A percentile compares a stretch with the other conserved stretches of the same genome.
These are phyloP conservation scores for Ustilago crameri DNA, from an alignment of 1,284 basidiomycete genomes.

Conservation along the genomic window DNA sequence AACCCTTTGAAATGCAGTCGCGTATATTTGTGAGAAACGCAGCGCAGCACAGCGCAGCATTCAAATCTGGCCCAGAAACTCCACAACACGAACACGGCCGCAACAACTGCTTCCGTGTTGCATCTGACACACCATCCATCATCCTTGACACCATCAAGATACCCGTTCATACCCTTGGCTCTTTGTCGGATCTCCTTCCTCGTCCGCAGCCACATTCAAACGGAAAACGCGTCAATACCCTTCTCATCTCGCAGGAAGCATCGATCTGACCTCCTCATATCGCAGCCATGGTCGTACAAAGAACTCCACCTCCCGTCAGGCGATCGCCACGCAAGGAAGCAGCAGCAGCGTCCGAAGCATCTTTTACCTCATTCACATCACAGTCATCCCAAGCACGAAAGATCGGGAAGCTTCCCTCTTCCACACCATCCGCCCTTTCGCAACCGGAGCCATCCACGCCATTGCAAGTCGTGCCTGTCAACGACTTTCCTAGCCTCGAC, in stretches of 20 bases:
- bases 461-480: constrained; percentile 9
- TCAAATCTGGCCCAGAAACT: no score
- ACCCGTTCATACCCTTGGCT: constrained; percentile 18
- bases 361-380: constrained; percentile 12
- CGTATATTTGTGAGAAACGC: neutral
- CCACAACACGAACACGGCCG: neutral
- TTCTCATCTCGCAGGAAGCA: neutral
- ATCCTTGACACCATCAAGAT: neutral
- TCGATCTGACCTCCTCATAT: neutral
- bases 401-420: constrained; percentile 15
- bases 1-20: neutral
- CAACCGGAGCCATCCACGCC: constrained; percentile 27
- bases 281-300: constrained; percentile 33
- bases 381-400: constrained; percentile 18
- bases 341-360: constrained; percentile 10
- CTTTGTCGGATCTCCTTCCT: neutral
- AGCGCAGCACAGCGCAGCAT: neutral
- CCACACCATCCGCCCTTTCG: constrained; percentile 19
- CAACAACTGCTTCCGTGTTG: neutral
- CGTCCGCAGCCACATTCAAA: neutral
- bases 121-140: neutral
- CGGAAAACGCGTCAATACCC: neutral
- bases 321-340: constrained; percentile 35
- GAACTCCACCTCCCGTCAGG: constrained; percentile 35
- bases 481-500: constrained; percentile 44